Percentiles rank a stretch among this genome's conserved stretches.
Conservation (phyloP, 176 grass and related monocot species). For the Phragmites australis region DNA sequence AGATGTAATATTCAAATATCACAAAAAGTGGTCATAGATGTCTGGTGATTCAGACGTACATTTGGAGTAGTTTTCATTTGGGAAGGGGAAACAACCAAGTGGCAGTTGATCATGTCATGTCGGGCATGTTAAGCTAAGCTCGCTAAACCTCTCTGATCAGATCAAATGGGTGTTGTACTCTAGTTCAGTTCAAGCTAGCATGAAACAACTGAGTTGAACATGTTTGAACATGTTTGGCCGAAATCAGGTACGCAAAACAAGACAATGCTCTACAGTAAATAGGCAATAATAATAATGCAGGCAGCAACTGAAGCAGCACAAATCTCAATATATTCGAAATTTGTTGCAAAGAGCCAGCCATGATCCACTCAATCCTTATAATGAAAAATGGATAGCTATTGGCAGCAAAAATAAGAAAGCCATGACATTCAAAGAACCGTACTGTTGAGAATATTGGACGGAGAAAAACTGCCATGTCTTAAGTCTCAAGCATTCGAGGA, state of each 20-base stretch:
- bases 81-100: conserved; percentile 26
- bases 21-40: conserved; percentile 23
- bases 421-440: neutral
- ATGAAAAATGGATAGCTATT: neutral
- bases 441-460: conserved; percentile 1
- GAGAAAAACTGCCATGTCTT: neutral
- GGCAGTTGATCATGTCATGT: conserved; percentile 26
- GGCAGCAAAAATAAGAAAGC: neutral
- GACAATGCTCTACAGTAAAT: conserved; percentile 9
- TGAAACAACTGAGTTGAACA: conserved; percentile 26
- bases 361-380: neutral
- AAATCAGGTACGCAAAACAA: conserved; percentile 32
- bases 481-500: conserved; percentile 21
- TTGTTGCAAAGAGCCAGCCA: conserved; percentile 21
- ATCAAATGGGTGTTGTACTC: conserved; percentile 24
- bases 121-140: conserved; percentile 8
- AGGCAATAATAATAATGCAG: neutral
- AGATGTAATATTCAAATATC: conserved; percentile 37
- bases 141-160: conserved; percentile 23
- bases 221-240: conserved; percentile 20
- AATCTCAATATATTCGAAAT: conserved; percentile 25
- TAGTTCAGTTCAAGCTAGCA: conserved; percentile 31
- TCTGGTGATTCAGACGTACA: conserved; percentile 15
- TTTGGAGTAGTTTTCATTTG: conserved; percentile 13
- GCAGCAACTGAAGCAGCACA: conserved; percentile 29